Evolutionary conservation across 73 alveolate species (phyloP).

Genomic region (Symbiodinium pilosum): DNA sequence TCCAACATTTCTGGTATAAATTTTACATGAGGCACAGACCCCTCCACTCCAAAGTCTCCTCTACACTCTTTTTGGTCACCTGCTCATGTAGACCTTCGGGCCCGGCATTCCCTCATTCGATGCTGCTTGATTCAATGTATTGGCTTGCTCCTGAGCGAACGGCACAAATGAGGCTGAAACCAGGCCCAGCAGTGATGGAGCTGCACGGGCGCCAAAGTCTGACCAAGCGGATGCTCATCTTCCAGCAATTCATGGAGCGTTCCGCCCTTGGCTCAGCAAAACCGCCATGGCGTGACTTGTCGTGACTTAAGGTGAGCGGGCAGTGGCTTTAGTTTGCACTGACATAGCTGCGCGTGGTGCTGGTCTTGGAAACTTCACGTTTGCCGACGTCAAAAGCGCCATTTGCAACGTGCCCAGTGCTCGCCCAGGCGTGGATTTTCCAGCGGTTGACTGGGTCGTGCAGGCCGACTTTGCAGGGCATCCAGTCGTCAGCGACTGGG

Average conservation of each 20-base stretch:
- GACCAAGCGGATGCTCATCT: conserved; percentile 87
- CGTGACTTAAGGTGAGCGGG: conserved; percentile 53
- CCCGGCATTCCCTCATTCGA: too few species aligned
- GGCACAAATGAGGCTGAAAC: conserved; percentile 88
- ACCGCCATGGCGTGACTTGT: background rate
- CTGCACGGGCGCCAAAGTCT: conserved; percentile 95
- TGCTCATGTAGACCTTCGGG: too few species aligned
- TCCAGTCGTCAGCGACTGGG: background rate
- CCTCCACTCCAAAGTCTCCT: too few species aligned
- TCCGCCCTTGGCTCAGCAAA: background rate
- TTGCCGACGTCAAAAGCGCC: too few species aligned
- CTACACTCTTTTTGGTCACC: too few species aligned
- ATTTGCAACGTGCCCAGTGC: background rate
- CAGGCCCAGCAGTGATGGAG: conserved; percentile 95
- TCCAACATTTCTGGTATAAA: too few species aligned
- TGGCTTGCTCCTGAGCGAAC: too few species aligned
- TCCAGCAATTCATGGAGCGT: conserved; percentile 70
- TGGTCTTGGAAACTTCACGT: background rate
- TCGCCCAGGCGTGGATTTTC: conserved; percentile 94
- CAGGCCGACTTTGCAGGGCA: background rate
- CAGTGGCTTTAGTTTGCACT: conserved; percentile 93
- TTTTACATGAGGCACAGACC: too few species aligned
- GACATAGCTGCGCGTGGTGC: conserved; percentile 95
- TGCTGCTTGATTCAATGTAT: too few species aligned
- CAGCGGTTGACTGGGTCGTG: conserved; percentile 96